Percentiles rank a stretch among this genome's conserved stretches.
These are phyloP conservation scores for Fabrea salina DNA, from an alignment of 169 alveolate genomes.

Conservation along the genomic window DNA sequence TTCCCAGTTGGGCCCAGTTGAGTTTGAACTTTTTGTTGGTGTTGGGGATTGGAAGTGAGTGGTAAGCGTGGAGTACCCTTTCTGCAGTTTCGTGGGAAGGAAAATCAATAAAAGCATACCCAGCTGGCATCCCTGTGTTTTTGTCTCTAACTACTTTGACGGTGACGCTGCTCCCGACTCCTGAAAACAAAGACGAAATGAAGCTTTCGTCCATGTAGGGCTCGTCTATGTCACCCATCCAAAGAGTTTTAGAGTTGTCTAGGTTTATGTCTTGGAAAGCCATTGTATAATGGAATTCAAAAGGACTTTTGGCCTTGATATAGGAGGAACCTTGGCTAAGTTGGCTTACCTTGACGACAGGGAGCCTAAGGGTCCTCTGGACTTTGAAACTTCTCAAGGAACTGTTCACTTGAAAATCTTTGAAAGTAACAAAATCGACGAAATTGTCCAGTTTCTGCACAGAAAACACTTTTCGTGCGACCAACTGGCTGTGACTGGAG, in stretches of 20 bases:
- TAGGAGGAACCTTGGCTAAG: slow-evolving; percentile 80
- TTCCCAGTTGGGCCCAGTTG: slow-evolving; percentile 55
- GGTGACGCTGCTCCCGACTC: neutral
- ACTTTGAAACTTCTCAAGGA: slow-evolving; percentile 40
- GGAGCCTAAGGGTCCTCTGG: slow-evolving; percentile 9
- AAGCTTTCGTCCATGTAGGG: neutral
- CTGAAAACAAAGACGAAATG: slow-evolving; percentile 1
- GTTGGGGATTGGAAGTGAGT: slow-evolving; percentile 47
- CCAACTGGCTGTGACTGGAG: slow-evolving; percentile 78
- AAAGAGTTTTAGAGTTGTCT: neutral
- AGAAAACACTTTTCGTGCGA: slow-evolving; percentile 29
- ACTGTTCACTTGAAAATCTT: slow-evolving; percentile 7
- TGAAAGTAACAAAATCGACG: neutral
- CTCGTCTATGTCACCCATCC: slow-evolving; percentile 14
- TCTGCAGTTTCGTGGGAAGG: slow-evolving; percentile 40
- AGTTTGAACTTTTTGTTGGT: slow-evolving; percentile 47
- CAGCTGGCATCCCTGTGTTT: slow-evolving; percentile 47
- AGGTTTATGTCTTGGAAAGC: neutral
- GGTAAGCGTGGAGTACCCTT: slow-evolving; percentile 32
- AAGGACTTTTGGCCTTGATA: slow-evolving; percentile 50
- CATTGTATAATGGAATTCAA: neutral
- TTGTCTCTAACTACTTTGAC: slow-evolving; percentile 52
- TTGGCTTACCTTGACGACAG: slow-evolving; percentile 47
- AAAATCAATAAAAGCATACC: slow-evolving; percentile 57
- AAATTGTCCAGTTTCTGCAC: slow-evolving; percentile 23